A percentile compares a stretch with the other conserved stretches of the same genome.
phyloP scores from a whole-genome alignment of 2,329 filamentous ascomycete species.

The Hymenoscyphus fructigenus region DNA sequence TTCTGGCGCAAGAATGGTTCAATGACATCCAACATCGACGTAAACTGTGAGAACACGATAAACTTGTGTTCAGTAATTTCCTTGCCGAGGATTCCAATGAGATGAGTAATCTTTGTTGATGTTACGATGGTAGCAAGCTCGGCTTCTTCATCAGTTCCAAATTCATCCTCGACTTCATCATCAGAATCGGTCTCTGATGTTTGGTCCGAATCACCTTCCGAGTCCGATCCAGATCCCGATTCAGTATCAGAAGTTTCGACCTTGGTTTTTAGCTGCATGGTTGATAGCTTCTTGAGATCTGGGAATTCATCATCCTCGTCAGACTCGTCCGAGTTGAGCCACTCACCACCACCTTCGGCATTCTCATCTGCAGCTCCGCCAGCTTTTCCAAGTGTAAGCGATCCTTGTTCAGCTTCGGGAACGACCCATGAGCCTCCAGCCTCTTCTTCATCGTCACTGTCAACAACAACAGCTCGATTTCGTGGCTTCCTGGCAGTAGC shows the following conservation, averaged over 20 bases:
- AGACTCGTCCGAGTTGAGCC: constrained; percentile 66
- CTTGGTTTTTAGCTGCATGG: constrained; percentile 30
- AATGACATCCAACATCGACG: constrained; percentile 94
- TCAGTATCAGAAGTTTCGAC: constrained; percentile 36
- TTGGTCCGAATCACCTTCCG: constrained; percentile 27
- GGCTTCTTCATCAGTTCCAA: constrained; percentile 40
- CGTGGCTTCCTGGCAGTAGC: constrained; percentile 49
- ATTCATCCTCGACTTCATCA: constrained; percentile 37
- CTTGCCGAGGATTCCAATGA: constrained; percentile 75
- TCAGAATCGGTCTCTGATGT: constrained; percentile 39
- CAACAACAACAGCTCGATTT: constrained; percentile 57
- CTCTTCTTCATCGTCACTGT: constrained; percentile 57
- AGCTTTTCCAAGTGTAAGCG: constrained; percentile 67
- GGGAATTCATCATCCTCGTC: constrained; percentile 48
- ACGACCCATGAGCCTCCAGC: constrained; percentile 81
- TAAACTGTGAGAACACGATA: constrained; percentile 98
- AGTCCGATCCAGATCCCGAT: constrained; percentile 27
- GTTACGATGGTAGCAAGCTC: constrained; percentile 55
- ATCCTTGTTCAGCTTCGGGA: constrained; percentile 61
- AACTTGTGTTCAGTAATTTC: constrained; percentile 88
- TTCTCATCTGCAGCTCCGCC: constrained; percentile 88
- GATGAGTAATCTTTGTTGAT: constrained; percentile 89
- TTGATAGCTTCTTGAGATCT: constrained; percentile 36
- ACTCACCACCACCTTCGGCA: constrained; percentile 82
- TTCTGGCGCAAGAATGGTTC: constrained; percentile 82